These are phyloP conservation scores for Colletotrichum liaoningense DNA, from an alignment of 2,329 filamentous ascomycete species.

Conservation along the genomic window DNA sequence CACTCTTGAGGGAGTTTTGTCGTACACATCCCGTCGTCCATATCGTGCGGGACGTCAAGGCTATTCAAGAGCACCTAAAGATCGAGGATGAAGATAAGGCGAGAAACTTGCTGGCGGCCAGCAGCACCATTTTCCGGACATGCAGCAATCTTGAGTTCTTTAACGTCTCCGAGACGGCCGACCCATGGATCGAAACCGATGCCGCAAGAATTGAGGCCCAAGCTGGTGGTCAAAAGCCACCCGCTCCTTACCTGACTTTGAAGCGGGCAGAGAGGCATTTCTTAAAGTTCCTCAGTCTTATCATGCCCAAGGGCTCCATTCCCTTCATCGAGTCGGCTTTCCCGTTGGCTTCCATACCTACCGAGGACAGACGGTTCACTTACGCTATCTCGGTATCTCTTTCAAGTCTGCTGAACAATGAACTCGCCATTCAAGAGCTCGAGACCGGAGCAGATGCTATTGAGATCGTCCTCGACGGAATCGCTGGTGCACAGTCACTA, in stretches of 20 bases:
- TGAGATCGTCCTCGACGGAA: conserved; percentile 65
- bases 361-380: conserved; percentile 72
- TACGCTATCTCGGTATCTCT: conserved; percentile 74
- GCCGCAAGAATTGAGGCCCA: conserved; percentile 30
- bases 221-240: conserved; percentile 49
- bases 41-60: conserved; percentile 72
- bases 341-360: conserved; percentile 70
- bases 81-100: conserved; percentile 67
- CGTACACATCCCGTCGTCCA: conserved; percentile 77
- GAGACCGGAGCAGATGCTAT: conserved; percentile 77
- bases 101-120: conserved; percentile 67
- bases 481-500: conserved; percentile 34
- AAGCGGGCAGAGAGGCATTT: conserved; percentile 78
- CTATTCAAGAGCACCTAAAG: conserved; percentile 72
- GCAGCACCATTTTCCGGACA: conserved; percentile 68
- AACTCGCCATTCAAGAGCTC: conserved; percentile 71
- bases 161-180: conserved; percentile 71
- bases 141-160: conserved; percentile 83
- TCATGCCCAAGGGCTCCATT: conserved; percentile 65
- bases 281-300: conserved; percentile 73
- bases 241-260: conserved; percentile 72
- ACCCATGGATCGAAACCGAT: conserved; percentile 25
- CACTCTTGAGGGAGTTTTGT: conserved; percentile 70
- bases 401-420: conserved; percentile 63
- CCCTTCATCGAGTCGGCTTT: conserved; percentile 73